These are phyloP conservation scores for Biscutella auriculata DNA, from an alignment of 441 rosid genomes.

Conservation along the genomic window DNA sequence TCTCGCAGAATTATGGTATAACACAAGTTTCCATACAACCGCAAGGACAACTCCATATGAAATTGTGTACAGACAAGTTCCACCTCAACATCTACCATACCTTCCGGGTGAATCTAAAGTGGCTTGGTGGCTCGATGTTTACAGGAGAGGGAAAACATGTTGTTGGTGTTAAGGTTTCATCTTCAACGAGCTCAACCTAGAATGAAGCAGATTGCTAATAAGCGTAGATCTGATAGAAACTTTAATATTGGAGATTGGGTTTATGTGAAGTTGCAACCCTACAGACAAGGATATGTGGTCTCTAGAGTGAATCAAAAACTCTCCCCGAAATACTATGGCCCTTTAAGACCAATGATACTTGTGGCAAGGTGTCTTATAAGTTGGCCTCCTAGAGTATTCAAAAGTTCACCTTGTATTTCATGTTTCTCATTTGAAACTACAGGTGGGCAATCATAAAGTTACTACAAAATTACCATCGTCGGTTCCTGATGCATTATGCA, in stretches of 20 bases:
- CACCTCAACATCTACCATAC: background rate
- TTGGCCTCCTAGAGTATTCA: background rate
- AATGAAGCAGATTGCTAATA: background rate
- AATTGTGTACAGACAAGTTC: no score
- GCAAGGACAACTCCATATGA: background rate
- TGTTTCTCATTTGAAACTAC: background rate
- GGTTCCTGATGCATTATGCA: no score
- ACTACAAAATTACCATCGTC: no score
- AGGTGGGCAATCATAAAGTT: no score
- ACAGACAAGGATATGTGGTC: background rate
- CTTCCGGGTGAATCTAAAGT: background rate
- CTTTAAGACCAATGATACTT: background rate
- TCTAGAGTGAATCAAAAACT: background rate
- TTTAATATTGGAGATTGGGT: background rate
- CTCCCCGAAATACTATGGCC: background rate
- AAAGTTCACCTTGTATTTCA: background rate
- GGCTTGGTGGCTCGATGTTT: no score
- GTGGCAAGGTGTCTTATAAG: background rate
- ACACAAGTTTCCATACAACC: background rate
- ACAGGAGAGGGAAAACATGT: no score
- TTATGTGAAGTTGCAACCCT: background rate
- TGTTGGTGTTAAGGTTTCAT: background rate
- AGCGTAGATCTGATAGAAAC: fast-evolving
- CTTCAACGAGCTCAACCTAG: background rate
- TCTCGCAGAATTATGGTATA: background rate